These are phyloP conservation scores for Zygoascus biomembranicola DNA, from an alignment of 805 yeast species.

Conservation along the genomic window DNA sequence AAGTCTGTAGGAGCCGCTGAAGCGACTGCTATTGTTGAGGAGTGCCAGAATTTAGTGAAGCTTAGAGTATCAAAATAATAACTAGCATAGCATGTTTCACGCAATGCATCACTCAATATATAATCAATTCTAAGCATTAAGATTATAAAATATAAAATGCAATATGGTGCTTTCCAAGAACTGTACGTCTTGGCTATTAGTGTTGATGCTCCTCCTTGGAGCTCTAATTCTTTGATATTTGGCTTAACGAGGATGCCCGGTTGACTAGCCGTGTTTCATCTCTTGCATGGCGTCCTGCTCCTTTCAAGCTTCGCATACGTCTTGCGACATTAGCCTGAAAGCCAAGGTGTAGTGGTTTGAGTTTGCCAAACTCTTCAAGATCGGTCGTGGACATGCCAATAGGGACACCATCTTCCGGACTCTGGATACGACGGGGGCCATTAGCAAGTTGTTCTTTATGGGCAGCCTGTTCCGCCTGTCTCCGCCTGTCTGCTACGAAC, in stretches of 20 bases:
- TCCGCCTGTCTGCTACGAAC: conserved; percentile 52
- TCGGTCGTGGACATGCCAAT: neutral
- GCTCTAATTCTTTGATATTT: neutral
- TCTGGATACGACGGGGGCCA: neutral
- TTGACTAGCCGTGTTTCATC: neutral
- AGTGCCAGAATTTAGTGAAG: neutral
- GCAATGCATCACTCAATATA: neutral
- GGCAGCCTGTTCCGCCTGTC: neutral
- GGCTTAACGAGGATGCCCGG: neutral
- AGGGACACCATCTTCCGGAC: neutral
- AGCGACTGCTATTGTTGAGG: neutral
- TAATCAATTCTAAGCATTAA: neutral
- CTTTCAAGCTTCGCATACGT: neutral
- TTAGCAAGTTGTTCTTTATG: neutral
- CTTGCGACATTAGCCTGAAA: neutral
- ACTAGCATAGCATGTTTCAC: neutral
- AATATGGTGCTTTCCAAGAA: neutral
- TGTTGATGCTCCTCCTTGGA: neutral
- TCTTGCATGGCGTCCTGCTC: neutral
- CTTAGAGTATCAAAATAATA: neutral
- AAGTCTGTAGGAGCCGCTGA: neutral
- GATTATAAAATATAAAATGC: neutral
- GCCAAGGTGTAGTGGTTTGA: neutral
- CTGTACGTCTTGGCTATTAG: neutral
- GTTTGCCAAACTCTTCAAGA: neutral